These are phyloP conservation scores for Alternaria postmessia DNA, from an alignment of 2,329 filamentous ascomycete genomes.

Conservation along the genomic window DNA sequence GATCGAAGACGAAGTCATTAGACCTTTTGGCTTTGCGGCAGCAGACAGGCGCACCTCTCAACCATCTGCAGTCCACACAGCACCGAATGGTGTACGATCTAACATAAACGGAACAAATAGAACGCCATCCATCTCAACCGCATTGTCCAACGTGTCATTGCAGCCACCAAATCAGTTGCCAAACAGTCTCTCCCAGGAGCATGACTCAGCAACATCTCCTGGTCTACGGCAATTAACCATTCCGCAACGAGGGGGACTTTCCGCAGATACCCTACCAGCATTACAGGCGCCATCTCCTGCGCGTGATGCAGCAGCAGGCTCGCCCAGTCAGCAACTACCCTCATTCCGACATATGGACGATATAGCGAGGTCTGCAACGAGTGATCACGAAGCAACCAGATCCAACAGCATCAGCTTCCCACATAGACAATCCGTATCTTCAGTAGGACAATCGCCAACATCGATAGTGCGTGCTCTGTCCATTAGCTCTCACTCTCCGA, in stretches of 20 bases:
- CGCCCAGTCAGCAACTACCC: conserved; percentile 45
- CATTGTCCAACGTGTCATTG: conserved; percentile 18
- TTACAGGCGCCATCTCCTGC: conserved; percentile 46
- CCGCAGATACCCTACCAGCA: conserved; percentile 46
- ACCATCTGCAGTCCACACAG: conserved; percentile 6
- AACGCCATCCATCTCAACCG: conserved; percentile 14
- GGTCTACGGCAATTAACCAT: conserved; percentile 45
- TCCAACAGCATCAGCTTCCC: conserved; percentile 37
- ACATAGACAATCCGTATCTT: conserved; percentile 50
- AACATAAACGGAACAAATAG: conserved; percentile 12
- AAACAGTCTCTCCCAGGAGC: conserved; percentile 31
- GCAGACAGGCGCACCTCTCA: conserved; percentile 25
- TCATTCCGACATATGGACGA: conserved; percentile 46
- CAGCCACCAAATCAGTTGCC: conserved; percentile 25
- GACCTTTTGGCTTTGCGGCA: conserved; percentile 7
- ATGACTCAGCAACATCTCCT: conserved; percentile 38
- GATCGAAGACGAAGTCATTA: conserved; percentile 23
- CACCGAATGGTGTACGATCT: conserved; percentile 15
- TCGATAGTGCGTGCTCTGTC: conserved; percentile 42
- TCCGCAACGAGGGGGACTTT: conserved; percentile 36
- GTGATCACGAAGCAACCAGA: conserved; percentile 38
- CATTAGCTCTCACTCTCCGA: conserved; percentile 45
- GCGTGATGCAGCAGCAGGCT: conserved; percentile 35
- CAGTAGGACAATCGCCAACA: conserved; percentile 47
- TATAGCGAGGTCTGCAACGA: conserved; percentile 45